Evolutionary conservation across 1,284 basidiomycete species (phyloP).

Genomic region (Fomitopsis schrenkii): DNA sequence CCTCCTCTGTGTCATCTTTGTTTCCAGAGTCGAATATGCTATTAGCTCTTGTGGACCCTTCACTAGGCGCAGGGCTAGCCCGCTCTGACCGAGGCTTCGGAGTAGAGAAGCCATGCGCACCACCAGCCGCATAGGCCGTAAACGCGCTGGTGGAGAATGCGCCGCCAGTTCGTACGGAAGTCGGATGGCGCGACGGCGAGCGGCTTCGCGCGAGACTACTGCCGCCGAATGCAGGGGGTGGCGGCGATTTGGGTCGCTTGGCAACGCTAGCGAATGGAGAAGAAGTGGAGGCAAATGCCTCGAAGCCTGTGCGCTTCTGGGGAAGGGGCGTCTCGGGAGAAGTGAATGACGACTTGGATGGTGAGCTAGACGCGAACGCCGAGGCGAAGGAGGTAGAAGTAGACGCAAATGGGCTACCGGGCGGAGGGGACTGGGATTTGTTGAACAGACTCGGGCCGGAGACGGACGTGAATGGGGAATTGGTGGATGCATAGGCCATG

Average conservation of each 20-base stretch:
- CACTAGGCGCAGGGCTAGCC: conserved; percentile 33
- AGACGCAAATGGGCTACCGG: conserved; percentile 2
- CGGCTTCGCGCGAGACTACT: conserved; percentile 19
- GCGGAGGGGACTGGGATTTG: conserved; percentile 26
- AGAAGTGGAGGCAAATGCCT: conserved; percentile 66
- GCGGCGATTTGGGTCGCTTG: conserved; percentile 30
- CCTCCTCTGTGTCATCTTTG: conserved; percentile 27
- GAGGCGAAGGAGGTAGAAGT: conserved; percentile 11
- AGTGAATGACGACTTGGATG: conserved; percentile 5
- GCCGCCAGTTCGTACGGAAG: conserved; percentile 6
- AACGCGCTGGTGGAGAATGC: conserved; percentile 43
- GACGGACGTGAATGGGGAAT: conserved; percentile 65
- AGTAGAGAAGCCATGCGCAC: conserved; percentile 43
- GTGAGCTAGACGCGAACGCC: conserved; percentile 8
- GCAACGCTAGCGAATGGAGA: conserved; percentile 64
- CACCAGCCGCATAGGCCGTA: conserved; percentile 50
- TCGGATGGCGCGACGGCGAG: conserved; percentile 19
- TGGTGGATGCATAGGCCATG: conserved; percentile 67
- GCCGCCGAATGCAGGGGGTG: conserved; percentile 15
- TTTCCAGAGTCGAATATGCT: conserved; percentile 14
- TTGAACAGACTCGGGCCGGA: conserved; percentile 63
- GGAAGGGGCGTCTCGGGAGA: conserved; percentile 10
- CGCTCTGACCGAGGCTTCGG: conserved; percentile 46
- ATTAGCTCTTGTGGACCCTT: conserved; percentile 18
- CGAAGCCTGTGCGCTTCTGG: conserved; percentile 49